These are phyloP conservation scores for Verticillium alfalfae DNA, from an alignment of 2,329 filamentous ascomycete species.

Conservation along the genomic window DNA sequence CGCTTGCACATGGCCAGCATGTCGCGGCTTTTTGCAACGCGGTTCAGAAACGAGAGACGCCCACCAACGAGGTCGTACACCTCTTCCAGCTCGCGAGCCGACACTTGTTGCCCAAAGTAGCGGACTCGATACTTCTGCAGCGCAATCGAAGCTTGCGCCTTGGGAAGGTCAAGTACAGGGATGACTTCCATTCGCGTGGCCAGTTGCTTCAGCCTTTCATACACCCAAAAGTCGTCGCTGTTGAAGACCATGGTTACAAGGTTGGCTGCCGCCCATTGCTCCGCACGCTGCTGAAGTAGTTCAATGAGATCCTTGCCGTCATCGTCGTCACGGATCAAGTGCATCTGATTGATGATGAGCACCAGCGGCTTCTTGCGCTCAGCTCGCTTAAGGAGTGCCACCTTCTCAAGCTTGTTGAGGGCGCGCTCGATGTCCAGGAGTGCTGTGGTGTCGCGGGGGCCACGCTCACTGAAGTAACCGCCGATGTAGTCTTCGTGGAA, in stretches of 20 bases:
- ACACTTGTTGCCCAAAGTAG: slow-evolving; percentile 62
- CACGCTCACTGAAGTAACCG: slow-evolving; percentile 88
- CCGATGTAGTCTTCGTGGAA: slow-evolving; percentile 98
- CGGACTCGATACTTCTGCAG: slow-evolving; percentile 73
- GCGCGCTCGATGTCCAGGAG: slow-evolving; percentile 93
- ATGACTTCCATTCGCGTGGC: slow-evolving; percentile 94
- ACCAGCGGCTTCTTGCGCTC: slow-evolving; percentile 65
- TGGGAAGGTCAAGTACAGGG: slow-evolving; percentile 76
- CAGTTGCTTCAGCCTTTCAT: slow-evolving; percentile 87
- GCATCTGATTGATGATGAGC: slow-evolving; percentile 91
- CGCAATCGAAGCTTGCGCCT: slow-evolving; percentile 69
- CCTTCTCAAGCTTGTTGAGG: slow-evolving; percentile 96
- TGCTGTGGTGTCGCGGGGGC: slow-evolving; percentile 85
- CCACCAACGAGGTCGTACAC: slow-evolving; percentile 87
- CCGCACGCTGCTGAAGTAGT: slow-evolving; percentile 88
- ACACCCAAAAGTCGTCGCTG: slow-evolving; percentile 97
- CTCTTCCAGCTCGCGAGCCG: slow-evolving; percentile 56
- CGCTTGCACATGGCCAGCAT: slow-evolving; percentile 76
- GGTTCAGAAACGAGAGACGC: slow-evolving; percentile 78
- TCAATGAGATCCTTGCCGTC: slow-evolving; percentile 92
- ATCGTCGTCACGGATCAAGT: slow-evolving; percentile 85
- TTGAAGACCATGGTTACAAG: slow-evolving; percentile 93
- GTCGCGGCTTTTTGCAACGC: slow-evolving; percentile 78
- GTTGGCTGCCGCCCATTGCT: slow-evolving; percentile 91
- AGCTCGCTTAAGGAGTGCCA: slow-evolving; percentile 68